Conservation (phyloP, 1,284 basidiomycete genomes). For the Heterobasidion occidentale region DNA sequence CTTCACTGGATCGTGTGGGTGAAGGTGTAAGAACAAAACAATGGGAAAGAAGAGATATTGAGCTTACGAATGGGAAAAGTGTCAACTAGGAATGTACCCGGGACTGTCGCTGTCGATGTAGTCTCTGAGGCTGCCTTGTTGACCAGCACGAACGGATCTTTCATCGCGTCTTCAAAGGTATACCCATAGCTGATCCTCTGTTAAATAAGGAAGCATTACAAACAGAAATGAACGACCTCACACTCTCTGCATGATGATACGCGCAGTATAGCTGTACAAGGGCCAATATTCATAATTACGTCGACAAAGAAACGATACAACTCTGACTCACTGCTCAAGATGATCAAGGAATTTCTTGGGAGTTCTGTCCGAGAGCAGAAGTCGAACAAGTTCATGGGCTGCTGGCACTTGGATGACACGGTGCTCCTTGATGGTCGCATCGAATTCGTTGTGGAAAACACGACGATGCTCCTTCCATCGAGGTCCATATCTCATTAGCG, state of each 20-base stretch:
- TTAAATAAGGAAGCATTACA: not conserved
- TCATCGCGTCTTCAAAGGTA: constrained; percentile 9
- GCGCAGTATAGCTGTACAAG: constrained; percentile 8
- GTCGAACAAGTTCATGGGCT: constrained; percentile 7
- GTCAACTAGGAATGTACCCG: constrained; percentile 21
- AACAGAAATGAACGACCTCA: not conserved
- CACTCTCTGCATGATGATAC: constrained; percentile 12
- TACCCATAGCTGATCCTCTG: constrained; percentile 4
- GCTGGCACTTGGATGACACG: constrained; percentile 7
- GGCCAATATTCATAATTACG: not conserved
- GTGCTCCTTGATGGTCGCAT: constrained; percentile 6
- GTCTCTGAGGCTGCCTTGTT: constrained; percentile 16
- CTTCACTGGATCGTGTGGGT: constrained; percentile 1
- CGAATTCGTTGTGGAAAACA: constrained; percentile 11
- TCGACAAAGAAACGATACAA: not conserved
- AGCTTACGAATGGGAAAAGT: constrained; percentile 17
- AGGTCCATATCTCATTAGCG: constrained; percentile 14
- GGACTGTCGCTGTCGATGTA: constrained; percentile 17
- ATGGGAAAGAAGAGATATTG: not conserved
- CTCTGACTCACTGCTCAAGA: constrained; percentile 6
- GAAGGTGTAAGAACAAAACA: not conserved
- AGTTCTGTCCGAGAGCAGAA: constrained; percentile 2
- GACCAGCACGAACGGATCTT: constrained; percentile 12
- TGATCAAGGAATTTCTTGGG: constrained; percentile 6
- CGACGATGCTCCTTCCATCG: constrained; percentile 13